Evolutionary conservation across 768 basidiomycete genomes (phyloP).

Genomic region (Mycena epipterygia): DNA sequence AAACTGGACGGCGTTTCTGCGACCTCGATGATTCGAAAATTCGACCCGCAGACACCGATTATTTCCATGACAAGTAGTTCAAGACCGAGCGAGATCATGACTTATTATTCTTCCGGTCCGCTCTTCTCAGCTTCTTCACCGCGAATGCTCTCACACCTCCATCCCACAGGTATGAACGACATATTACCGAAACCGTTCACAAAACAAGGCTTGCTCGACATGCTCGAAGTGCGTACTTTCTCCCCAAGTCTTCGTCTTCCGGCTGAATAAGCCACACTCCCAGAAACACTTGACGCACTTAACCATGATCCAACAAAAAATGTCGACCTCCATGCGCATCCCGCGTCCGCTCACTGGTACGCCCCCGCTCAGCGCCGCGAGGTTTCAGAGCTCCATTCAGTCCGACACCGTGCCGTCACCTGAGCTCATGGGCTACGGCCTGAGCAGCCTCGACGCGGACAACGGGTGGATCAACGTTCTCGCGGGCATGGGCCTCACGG

Average conservation of each 20-base stretch:
- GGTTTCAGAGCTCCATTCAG: too few relatives aligned
- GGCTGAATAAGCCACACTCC: slow-evolving; percentile 1
- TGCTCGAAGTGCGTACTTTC: slow-evolving; percentile 79
- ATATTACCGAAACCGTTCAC: slow-evolving; percentile 97
- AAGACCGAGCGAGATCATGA: slow-evolving; percentile 92
- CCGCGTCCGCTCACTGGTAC: too few relatives aligned
- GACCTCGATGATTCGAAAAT: slow-evolving; percentile 92
- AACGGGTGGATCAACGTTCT: too few relatives aligned
- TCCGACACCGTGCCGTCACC: too few relatives aligned
- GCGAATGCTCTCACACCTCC: not conserved
- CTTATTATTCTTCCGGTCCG: slow-evolving; percentile 82
- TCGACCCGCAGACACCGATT: slow-evolving; percentile 95
- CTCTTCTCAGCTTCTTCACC: not conserved
- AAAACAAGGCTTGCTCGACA: slow-evolving; percentile 87
- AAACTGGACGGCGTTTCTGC: slow-evolving; percentile 90
- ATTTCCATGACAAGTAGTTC: slow-evolving; percentile 98
- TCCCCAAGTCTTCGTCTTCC: not conserved
- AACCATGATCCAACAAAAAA: too few relatives aligned
- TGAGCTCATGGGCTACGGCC: too few relatives aligned
- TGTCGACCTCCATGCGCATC: too few relatives aligned
- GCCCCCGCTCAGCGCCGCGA: too few relatives aligned
- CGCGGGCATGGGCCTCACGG: too few relatives aligned
- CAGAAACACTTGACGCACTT: slow-evolving; percentile 91
- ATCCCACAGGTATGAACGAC: slow-evolving; percentile 82
- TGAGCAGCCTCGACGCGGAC: too few relatives aligned